Base-by-base conservation (phyloP, 352 stramenopile species). In the Phytophthora constricta region DNA sequence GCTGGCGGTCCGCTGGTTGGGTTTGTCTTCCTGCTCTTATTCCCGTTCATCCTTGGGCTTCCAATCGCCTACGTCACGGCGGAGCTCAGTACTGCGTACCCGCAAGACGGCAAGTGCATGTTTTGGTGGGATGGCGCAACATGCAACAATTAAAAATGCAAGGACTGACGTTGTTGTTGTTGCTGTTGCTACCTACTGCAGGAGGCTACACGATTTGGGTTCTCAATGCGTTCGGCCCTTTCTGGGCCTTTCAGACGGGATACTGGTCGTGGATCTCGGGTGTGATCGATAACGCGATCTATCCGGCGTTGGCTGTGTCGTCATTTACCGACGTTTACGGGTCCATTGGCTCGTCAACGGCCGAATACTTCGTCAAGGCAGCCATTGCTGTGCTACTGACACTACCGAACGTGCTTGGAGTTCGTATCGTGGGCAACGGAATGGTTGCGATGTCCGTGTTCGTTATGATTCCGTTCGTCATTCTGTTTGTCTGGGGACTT, bases 261-360 rank as follows among this genome's bases (percentile, higher is more conserved):
- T 91, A 90, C 63, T 84, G 84, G 67, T 82, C 74, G 25, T 98
- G 93, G 93, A 76, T 98, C 27, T 89, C 80, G 3, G 93, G 93
- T 31, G 91, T 95, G 17, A 93, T 93, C 31, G 94, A 98, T 76
- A 98, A 98, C 72, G 87, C 92, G 8, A 85, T 98, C 47, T 98
- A 98, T 77, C 92, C 93, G 2, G 84, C 91, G 20, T 76, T 98
- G 14, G 74, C 79, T 0, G 69, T 87, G 25, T 57, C 74, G 5
- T 75, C 67, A 19, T 72, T 87, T 48, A 79, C 67, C 9, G 74
- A 84, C 9, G 78, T 73, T 23, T 82, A 72, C 33, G 74, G 72
- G 11, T 59, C 51, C 3, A 58, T 85, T 23, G 73, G 55, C 14
- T 71, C 63, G n/a, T 33, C 69, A 1, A 53, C 70, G 5, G 59